Conservation (phyloP, 2,329 filamentous ascomycete species). For the Xylariaceae sp. region DNA sequence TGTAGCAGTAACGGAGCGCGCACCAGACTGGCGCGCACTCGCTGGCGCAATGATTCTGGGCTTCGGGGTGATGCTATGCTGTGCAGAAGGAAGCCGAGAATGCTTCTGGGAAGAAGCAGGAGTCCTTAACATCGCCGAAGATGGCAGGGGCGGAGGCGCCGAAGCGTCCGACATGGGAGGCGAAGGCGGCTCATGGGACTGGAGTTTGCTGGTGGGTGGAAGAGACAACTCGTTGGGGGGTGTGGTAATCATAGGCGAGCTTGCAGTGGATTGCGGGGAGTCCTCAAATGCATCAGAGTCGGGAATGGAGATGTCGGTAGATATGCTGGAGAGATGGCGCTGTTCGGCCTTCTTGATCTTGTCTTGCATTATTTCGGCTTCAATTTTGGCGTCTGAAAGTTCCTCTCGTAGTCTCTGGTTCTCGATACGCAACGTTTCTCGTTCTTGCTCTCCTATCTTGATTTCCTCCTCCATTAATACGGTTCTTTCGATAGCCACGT, state of each 20-base stretch:
- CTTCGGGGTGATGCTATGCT: slow-evolving; percentile 52
- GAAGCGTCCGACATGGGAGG: slow-evolving; percentile 90
- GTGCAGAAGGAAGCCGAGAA: slow-evolving; percentile 52
- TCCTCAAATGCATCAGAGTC: slow-evolving; percentile 70
- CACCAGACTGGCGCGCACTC: slow-evolving; percentile 36
- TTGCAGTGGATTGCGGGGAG: slow-evolving; percentile 80
- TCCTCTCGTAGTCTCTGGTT: slow-evolving; percentile 86
- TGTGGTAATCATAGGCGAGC: slow-evolving; percentile 84
- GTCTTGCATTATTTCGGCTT: slow-evolving; percentile 89
- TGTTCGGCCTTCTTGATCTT: slow-evolving; percentile 73
- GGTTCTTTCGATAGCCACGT: slow-evolving; percentile 82
- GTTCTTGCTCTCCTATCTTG: slow-evolving; percentile 83
- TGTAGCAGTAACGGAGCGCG: slow-evolving; percentile 46
- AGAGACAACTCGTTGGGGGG: slow-evolving; percentile 70
- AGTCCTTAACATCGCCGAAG: slow-evolving; percentile 41
- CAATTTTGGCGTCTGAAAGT: slow-evolving; percentile 86
- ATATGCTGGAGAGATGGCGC: slow-evolving; percentile 56
- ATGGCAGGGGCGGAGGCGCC: slow-evolving; percentile 50
- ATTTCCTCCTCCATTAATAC: slow-evolving; percentile 97
- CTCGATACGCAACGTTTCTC: slow-evolving; percentile 84
- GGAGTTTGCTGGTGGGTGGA: slow-evolving; percentile 47
- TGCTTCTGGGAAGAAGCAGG: slow-evolving; percentile 39
- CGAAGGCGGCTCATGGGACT: slow-evolving; percentile 79
- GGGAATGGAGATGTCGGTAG: slow-evolving; percentile 58
- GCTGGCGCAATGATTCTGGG: slow-evolving; percentile 41